Percentiles rank a stretch among this genome's conserved stretches.
phyloP scores from a whole-genome alignment of 495 filamentous ascomycete genomes.

The Lasiosphaeria hispida region DNA sequence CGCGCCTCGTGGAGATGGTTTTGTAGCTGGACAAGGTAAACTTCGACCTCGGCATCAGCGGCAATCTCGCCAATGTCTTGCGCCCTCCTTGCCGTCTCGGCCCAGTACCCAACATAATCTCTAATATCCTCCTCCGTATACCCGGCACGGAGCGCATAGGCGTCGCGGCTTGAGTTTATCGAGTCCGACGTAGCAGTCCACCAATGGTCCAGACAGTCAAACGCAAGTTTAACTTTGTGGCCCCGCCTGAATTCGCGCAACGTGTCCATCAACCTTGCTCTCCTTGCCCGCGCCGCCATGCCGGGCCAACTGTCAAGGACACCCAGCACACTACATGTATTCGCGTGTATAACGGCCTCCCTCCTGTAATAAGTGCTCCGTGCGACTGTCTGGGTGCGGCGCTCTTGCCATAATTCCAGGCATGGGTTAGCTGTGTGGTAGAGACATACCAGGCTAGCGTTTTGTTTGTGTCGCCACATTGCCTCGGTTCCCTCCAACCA shows the following conservation, averaged over 20 bases:
- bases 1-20: slow-evolving; percentile 13
- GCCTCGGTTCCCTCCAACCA: slow-evolving; percentile 20
- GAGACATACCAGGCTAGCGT: slow-evolving; percentile 27
- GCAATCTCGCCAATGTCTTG: slow-evolving; percentile 22
- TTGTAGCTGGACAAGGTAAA: slow-evolving; percentile 22
- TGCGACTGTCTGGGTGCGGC: slow-evolving; percentile 1
- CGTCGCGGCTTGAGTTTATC: slow-evolving; percentile 15
- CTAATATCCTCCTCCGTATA: slow-evolving; percentile 26
- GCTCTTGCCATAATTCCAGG: slow-evolving; percentile 27
- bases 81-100: slow-evolving; percentile 4
- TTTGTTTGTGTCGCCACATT: slow-evolving; percentile 21
- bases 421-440: slow-evolving; percentile 27
- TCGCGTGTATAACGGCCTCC: slow-evolving; percentile 15
- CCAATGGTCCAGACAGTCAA: slow-evolving; percentile 23
- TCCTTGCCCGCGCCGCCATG: slow-evolving; percentile 17
- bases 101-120: slow-evolving; percentile 28
- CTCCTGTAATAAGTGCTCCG: slow-evolving; percentile 9
- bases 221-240: slow-evolving; percentile 30
- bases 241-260: slow-evolving; percentile 27
- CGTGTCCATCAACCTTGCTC: slow-evolving; percentile 25
- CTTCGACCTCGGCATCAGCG: slow-evolving; percentile 28
- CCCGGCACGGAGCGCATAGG: slow-evolving; percentile 18
- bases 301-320: slow-evolving; percentile 29
- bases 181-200: slow-evolving; percentile 16
- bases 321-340: slow-evolving; percentile 10